These are phyloP conservation scores for Hypoxylon sp. DNA, from an alignment of 2,329 filamentous ascomycete species.

Conservation along the genomic window DNA sequence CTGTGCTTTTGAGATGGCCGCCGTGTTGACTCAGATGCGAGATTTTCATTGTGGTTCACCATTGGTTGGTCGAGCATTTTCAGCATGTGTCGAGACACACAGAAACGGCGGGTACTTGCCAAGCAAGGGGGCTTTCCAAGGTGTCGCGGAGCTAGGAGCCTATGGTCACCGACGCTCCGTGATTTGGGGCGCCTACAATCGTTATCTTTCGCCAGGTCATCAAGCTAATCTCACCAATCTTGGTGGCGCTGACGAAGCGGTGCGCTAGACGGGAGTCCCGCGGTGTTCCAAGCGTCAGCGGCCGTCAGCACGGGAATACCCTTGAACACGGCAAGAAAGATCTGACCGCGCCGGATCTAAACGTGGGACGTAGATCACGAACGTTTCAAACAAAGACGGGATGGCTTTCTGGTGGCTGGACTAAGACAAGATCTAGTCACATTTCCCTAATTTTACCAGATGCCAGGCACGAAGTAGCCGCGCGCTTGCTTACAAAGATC, in stretches of 20 bases:
- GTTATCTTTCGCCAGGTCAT: constrained; percentile 12
- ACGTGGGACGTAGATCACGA: constrained; percentile 18
- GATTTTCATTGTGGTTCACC: constrained; percentile 6
- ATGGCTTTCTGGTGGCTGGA: background rate
- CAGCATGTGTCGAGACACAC: constrained; percentile 28
- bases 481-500: constrained; percentile 13
- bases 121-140: constrained; percentile 8
- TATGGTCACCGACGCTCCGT: constrained; percentile 9
- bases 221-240: constrained; percentile 5
- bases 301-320: constrained; percentile 26
- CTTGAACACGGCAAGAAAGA: constrained; percentile 22
- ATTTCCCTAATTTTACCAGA: background rate
- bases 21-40: constrained; percentile 20
- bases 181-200: background rate
- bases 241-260: constrained; percentile 16
- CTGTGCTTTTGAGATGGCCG: constrained; percentile 11
- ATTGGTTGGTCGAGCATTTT: constrained; percentile 21
- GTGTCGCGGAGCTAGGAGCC: constrained; percentile 4
- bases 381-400: background rate
- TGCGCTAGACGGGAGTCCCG: constrained; percentile 5
- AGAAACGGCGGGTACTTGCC: constrained; percentile 30
- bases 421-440: background rate
- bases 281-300: constrained; percentile 15
- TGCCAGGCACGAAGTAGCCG: background rate
- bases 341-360: constrained; percentile 32